Conservation (phyloP, 208 protist species). For the Crithidia bombi region DNA sequence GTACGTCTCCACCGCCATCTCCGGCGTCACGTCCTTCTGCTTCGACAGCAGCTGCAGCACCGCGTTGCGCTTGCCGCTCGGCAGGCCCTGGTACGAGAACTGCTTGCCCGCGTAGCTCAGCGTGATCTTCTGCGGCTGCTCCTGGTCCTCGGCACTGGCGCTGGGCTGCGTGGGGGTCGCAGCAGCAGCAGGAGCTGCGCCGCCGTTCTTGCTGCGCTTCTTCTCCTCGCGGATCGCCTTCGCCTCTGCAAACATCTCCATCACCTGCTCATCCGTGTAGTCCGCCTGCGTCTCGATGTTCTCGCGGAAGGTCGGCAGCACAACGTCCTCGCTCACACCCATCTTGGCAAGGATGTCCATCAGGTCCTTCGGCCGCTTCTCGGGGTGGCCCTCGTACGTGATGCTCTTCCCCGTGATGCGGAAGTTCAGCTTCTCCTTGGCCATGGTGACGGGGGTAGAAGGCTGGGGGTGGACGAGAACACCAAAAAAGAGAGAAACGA, state of each 20-base stretch:
- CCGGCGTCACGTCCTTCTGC: slow-evolving; percentile 53
- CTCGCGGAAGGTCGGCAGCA: slow-evolving; percentile 63
- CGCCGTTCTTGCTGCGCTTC: slow-evolving; percentile 19
- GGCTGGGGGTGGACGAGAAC: not conserved
- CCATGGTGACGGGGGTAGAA: slow-evolving; percentile 43
- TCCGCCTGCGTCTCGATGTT: slow-evolving; percentile 63
- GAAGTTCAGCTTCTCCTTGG: slow-evolving; percentile 76
- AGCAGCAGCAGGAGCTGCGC: not conserved
- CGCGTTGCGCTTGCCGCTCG: slow-evolving; percentile 63
- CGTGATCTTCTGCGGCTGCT: slow-evolving; percentile 68
- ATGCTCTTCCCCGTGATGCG: slow-evolving; percentile 64
- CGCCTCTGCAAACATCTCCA: slow-evolving; percentile 46
- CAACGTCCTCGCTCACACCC: slow-evolving; percentile 46
- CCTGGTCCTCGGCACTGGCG: slow-evolving; percentile 34
- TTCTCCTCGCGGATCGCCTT: slow-evolving; percentile 56
- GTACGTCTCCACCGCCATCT: slow-evolving; percentile 67
- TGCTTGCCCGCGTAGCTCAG: slow-evolving; percentile 67
- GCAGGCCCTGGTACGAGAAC: slow-evolving; percentile 78
- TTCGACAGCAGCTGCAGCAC: slow-evolving; percentile 79
- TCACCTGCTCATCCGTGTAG: slow-evolving; percentile 64
- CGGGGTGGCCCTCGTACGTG: slow-evolving; percentile 72
- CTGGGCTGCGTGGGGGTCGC: not conserved
- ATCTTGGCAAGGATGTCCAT: slow-evolving; percentile 85
- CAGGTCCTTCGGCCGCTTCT: slow-evolving; percentile 69
- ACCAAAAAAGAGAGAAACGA: not conserved